A percentile compares a stretch with the other conserved stretches of the same genome.
These are phyloP conservation scores for Plasmodium coatneyi DNA, from an alignment of 169 alveolate species.

Conservation along the genomic window DNA sequence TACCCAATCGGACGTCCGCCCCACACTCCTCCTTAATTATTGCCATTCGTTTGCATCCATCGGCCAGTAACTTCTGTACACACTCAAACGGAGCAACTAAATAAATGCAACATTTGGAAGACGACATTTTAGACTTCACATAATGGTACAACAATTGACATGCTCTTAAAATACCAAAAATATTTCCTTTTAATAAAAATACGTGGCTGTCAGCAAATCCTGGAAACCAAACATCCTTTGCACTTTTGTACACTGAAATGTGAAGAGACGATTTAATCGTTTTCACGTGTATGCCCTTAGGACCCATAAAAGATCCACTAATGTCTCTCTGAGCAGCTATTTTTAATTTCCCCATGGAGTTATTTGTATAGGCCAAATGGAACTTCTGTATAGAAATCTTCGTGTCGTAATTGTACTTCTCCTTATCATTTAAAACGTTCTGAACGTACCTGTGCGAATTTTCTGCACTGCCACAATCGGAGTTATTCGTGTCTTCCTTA, in stretches of 20 bases:
- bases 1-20: slow-evolving; percentile 59
- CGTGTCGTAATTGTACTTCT: slow-evolving; percentile 48
- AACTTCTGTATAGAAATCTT: slow-evolving; percentile 53
- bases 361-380: slow-evolving; percentile 62
- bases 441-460: slow-evolving; percentile 22
- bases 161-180: slow-evolving; percentile 71
- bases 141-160: slow-evolving; percentile 55
- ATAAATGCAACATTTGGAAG: slow-evolving; percentile 55
- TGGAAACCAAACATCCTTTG: slow-evolving; percentile 70
- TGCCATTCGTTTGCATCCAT: slow-evolving; percentile 65
- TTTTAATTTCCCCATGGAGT: slow-evolving; percentile 54
- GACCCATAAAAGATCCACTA: slow-evolving; percentile 69
- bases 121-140: slow-evolving; percentile 63
- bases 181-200: slow-evolving; percentile 61
- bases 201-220: slow-evolving; percentile 72
- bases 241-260: slow-evolving; percentile 62
- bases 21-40: slow-evolving; percentile 62
- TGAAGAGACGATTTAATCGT: slow-evolving; percentile 59
- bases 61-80: slow-evolving; percentile 55
- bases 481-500: slow-evolving; percentile 55
- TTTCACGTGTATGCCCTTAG: slow-evolving; percentile 59
- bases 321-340: slow-evolving; percentile 67
- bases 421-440: slow-evolving; percentile 51
- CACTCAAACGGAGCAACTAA: slow-evolving; percentile 67
- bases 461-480: slow-evolving; percentile 41